Evolutionary conservation across 768 basidiomycete species (phyloP), one percentile per base, ranked within the genome.

Genomic region (Boletus speciosus): DNA sequence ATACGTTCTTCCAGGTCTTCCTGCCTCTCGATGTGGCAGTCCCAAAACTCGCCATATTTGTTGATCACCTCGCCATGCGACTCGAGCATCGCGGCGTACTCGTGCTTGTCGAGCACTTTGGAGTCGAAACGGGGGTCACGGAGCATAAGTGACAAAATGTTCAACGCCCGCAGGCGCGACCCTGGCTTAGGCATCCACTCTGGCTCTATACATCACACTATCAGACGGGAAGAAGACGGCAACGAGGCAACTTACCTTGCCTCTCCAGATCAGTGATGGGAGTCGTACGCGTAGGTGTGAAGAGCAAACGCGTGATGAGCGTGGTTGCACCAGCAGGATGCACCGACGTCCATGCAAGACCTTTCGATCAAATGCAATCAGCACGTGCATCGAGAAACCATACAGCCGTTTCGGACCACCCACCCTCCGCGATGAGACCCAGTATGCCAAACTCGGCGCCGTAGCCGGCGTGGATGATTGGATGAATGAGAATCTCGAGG

Each of bases 371-470:
- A 27, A 43, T 47, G 44, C 4, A 40, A 56, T 39, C 19, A 49
- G 25, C 38, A 21, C 32, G 15, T 25, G 35, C 43, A 23, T 23
- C 5, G 5, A 29, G 15, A 29, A 35, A 48, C 3, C 29, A 54
- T 38, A 55, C 2, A 10, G n/a, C 29, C 29, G 3, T 19, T 21
- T 6, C 5, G 4, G 23, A 39, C 16, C 5, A 47, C 47, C 10
- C 29, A 83, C 86, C 85, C 74, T 89, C 86, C 4, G 80, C 81
- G 4, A 83, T 69, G 57, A 86, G 73, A 2, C 85, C 86, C 11
- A 77, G 78, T 34, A 88, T 48, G 14, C 78, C 77, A 54, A 88
- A 88, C 62, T 88, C 88, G 8, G 77, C 67, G 2, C 85, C 87
- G 62, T 81, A 81, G 4, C 83, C 86, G 4, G 72, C 57, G 60